Conservation (phyloP, 352 stramenopile genomes). For the Globisporangium yorkense region DNA sequence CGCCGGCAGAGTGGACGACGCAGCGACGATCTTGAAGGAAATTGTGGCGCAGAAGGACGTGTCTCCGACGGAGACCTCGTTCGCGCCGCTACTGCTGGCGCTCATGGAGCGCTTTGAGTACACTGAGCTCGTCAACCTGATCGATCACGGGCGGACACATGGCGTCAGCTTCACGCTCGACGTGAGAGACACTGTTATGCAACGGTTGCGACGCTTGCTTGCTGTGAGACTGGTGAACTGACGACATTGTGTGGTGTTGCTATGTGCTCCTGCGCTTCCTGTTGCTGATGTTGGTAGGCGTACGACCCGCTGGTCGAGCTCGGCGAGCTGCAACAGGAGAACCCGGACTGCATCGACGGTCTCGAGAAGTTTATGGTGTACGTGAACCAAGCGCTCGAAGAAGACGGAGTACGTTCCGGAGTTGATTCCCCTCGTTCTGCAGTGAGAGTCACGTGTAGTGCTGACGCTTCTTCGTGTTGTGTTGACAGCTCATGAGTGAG, state of each 20-base stretch:
- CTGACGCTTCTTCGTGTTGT: not conserved
- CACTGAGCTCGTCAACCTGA: slow-evolving; percentile 33
- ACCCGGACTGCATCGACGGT: slow-evolving; percentile 33
- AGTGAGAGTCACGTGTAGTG: not conserved
- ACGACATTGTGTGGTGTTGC: not conserved
- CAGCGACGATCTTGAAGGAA: slow-evolving; percentile 30
- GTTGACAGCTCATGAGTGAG: slow-evolving; percentile 10
- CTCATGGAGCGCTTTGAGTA: slow-evolving; percentile 51
- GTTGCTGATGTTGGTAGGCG: slow-evolving; percentile 25
- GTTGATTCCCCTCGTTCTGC: too few relatives aligned
- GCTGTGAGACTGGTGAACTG: not conserved
- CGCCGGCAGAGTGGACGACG: slow-evolving; percentile 32
- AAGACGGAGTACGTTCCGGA: slow-evolving; percentile 35
- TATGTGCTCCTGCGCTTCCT: not conserved
- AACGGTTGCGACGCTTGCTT: too few relatives aligned
- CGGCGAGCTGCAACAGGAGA: slow-evolving; percentile 37
- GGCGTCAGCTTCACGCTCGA: slow-evolving; percentile 49
- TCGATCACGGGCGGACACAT: slow-evolving; percentile 42
- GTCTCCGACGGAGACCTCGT: slow-evolving; percentile 43
- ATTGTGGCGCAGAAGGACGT: slow-evolving; percentile 40
- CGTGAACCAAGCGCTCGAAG: slow-evolving; percentile 44
- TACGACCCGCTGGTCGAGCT: slow-evolving; percentile 63
- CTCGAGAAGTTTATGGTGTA: slow-evolving; percentile 57
- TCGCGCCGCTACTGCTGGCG: slow-evolving; percentile 34
- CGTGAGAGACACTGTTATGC: slow-evolving; percentile 14